Evolutionary conservation across 208 protist genomes (phyloP).

Genomic region (Herpetomonas samuelpessoai): DNA sequence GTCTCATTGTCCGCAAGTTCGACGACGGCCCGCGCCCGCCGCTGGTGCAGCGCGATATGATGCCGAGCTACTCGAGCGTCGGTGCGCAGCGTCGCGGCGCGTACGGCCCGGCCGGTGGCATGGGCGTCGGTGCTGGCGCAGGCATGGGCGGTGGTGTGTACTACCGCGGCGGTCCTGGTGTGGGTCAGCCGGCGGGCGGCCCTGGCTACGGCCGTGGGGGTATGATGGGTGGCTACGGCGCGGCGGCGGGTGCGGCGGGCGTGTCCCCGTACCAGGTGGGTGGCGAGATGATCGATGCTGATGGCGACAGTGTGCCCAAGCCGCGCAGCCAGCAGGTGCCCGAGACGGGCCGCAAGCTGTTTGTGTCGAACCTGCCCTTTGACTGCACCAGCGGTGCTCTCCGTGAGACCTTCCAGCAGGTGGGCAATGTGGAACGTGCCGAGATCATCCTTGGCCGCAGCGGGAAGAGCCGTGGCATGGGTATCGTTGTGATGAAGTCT

Average conservation of each 20-base stretch:
- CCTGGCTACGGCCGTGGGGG: too few species aligned
- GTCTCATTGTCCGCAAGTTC: slow-evolving; percentile 81
- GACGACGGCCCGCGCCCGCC: slow-evolving; percentile 75
- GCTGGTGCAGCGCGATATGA: slow-evolving; percentile 76
- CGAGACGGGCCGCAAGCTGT: slow-evolving; percentile 67
- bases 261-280: slow-evolving; percentile 25
- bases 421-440: slow-evolving; percentile 71
- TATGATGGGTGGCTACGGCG: too few species aligned
- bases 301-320: slow-evolving; percentile 54
- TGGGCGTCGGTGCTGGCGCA: too few species aligned
- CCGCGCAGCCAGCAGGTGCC: slow-evolving; percentile 74
- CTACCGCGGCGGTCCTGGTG: slow-evolving; percentile 3
- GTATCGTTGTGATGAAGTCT: slow-evolving; percentile 75
- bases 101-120: too few species aligned
- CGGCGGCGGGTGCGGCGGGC: slow-evolving; percentile 3
- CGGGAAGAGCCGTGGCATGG: slow-evolving; percentile 74
- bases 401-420: slow-evolving; percentile 79
- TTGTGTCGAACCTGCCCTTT: slow-evolving; percentile 83
- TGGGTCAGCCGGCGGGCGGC: too few species aligned
- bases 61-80: slow-evolving; percentile 63
- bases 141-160: slow-evolving; percentile 12
- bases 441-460: slow-evolving; percentile 70
- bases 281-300: slow-evolving; percentile 21
- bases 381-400: slow-evolving; percentile 69
- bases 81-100: too few species aligned